These are phyloP conservation scores for Aristolochia fimbriata DNA, from an alignment of 164 flowering plant species.

Conservation along the genomic window DNA sequence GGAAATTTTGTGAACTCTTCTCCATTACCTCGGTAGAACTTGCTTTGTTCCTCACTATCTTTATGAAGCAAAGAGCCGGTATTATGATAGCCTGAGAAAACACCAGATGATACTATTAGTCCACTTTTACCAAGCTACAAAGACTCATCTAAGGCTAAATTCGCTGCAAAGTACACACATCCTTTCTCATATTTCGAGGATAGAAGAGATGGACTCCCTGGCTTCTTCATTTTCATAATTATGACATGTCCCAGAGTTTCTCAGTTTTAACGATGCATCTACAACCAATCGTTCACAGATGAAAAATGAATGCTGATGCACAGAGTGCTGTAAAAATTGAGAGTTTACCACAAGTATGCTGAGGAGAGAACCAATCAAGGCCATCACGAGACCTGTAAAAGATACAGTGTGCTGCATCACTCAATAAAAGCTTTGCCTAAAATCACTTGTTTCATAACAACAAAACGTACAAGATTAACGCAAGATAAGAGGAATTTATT, in stretches of 20 bases:
- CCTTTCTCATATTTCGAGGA: too few relatives aligned
- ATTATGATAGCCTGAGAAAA: constrained; percentile 53
- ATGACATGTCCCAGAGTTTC: too few relatives aligned
- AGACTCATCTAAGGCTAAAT: too few relatives aligned
- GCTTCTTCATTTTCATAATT: too few relatives aligned
- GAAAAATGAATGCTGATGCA: background rate
- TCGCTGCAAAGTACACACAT: too few relatives aligned
- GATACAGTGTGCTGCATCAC: too few relatives aligned
- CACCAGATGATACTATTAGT: background rate
- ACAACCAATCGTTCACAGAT: background rate
- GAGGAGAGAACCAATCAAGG: constrained; percentile 78
- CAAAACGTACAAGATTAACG: background rate
- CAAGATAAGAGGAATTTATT: background rate
- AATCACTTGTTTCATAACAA: too few relatives aligned
- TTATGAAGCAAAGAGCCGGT: constrained; percentile 68
- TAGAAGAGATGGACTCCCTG: too few relatives aligned
- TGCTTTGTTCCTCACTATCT: constrained; percentile 46
- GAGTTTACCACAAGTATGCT: constrained; percentile 60
- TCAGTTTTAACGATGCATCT: background rate
- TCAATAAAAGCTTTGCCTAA: too few relatives aligned
- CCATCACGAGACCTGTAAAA: constrained; percentile 71
- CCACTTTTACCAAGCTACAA: too few relatives aligned
- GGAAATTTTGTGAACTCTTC: background rate
- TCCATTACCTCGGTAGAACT: constrained; percentile 43
- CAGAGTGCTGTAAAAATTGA: background rate